phyloP scores from a whole-genome alignment of 306 rosid species.

The Luffa aegyptiaca region DNA sequence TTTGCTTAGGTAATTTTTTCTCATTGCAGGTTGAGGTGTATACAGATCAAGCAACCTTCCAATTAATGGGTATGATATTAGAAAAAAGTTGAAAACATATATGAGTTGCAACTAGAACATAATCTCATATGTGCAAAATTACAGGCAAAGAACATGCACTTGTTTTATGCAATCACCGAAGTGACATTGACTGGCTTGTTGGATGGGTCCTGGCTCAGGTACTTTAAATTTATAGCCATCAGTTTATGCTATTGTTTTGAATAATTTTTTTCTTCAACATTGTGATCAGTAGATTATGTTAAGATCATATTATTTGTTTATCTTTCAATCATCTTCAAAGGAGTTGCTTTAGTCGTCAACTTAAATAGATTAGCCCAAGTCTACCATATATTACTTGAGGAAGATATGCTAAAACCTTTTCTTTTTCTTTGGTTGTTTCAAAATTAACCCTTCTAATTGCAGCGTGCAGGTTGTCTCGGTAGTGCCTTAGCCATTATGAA shows the following conservation, averaged over 20 bases:
- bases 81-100: neutral
- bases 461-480: slow-evolving; percentile 86
- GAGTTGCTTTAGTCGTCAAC: neutral
- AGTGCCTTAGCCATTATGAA: slow-evolving; percentile 73
- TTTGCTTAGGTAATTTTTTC: neutral
- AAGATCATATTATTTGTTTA: neutral
- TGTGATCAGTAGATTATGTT: neutral
- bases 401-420: neutral
- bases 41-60: slow-evolving; percentile 51
- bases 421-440: slow-evolving; percentile 1
- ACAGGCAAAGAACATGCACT: slow-evolving; percentile 82
- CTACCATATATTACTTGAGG: neutral
- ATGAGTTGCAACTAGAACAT: neutral
- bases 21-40: slow-evolving; percentile 58
- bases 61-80: slow-evolving; percentile 48
- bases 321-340: neutral
- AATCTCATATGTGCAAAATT: slow-evolving; percentile 10
- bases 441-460: slow-evolving; percentile 16
- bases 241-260: neutral
- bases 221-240: slow-evolving; percentile 9
- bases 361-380: neutral
- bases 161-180: slow-evolving; percentile 70
- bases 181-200: slow-evolving; percentile 96
- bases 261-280: neutral
- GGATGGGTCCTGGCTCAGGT: slow-evolving; percentile 96